Percentiles rank a stretch among this genome's conserved stretches.
These are phyloP conservation scores for Brassica cretica DNA, from an alignment of 345 rosid species.

Conservation along the genomic window DNA sequence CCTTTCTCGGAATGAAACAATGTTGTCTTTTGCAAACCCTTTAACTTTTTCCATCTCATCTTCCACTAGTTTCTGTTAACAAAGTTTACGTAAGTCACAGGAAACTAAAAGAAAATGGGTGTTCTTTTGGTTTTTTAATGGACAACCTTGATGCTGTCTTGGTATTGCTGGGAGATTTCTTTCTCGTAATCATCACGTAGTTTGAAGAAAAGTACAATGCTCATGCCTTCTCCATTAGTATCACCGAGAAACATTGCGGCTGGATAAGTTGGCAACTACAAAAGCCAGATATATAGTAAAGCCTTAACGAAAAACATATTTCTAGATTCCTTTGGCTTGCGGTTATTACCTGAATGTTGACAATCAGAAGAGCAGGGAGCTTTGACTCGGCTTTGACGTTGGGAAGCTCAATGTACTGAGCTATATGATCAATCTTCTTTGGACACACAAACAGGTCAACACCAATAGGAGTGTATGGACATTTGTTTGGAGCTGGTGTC, in stretches of 20 bases:
- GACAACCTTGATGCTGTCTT: slow-evolving; percentile 69
- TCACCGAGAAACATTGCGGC: slow-evolving; percentile 87
- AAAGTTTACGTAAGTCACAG: not conserved
- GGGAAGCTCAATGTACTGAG: slow-evolving; percentile 88
- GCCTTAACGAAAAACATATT: not conserved
- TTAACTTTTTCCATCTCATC: slow-evolving; percentile 86
- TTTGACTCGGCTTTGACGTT: slow-evolving; percentile 57
- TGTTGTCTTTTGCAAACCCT: slow-evolving; percentile 79
- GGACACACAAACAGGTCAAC: slow-evolving; percentile 78
- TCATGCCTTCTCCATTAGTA: slow-evolving; percentile 90
- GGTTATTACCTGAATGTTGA: slow-evolving; percentile 79
- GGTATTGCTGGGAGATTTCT: slow-evolving; percentile 61
- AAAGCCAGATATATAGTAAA: slow-evolving; percentile 30
- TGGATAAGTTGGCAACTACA: slow-evolving; percentile 92
- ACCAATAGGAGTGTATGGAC: slow-evolving; percentile 75
- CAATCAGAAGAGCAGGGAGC: slow-evolving; percentile 75
- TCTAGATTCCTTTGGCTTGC: not conserved
- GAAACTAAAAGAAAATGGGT: slow-evolving; percentile 32
- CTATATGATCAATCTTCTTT: slow-evolving; percentile 83
- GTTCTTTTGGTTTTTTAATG: not conserved
- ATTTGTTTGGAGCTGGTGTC: slow-evolving; percentile 57
- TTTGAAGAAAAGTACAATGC: slow-evolving; percentile 82
- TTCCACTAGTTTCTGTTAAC: slow-evolving; percentile 62
- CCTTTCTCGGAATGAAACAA: slow-evolving; percentile 78
- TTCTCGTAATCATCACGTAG: slow-evolving; percentile 62